A percentile compares a stretch with the other conserved stretches of the same genome.
Conservation (phyloP, 129 eudicot species). For the Pittosporum tobira region DNA sequence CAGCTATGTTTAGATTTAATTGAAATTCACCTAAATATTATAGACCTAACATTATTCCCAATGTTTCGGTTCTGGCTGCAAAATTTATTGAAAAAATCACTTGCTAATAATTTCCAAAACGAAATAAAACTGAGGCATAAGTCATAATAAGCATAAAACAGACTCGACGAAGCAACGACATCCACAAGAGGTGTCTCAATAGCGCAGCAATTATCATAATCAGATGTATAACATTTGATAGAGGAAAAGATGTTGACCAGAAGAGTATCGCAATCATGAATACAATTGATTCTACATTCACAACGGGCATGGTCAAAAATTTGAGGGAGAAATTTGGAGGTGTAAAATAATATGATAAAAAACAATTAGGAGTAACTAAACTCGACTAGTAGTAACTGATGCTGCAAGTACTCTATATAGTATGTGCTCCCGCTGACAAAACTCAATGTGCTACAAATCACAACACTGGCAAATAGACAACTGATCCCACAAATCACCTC, state of each 20-base stretch:
- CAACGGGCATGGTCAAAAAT: constrained; percentile 14
- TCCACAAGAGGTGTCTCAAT: neutral
- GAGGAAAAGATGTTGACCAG: neutral
- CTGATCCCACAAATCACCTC: constrained; percentile 24
- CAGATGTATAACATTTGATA: neutral
- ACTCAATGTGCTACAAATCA: constrained; percentile 35
- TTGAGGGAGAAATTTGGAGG: constrained; percentile 15
- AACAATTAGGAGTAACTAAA: constrained; percentile 20
- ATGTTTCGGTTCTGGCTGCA: too few species aligned
- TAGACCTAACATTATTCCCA: too few species aligned
- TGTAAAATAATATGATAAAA: constrained; percentile 18
- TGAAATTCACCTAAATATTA: too few species aligned
- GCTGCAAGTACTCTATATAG: constrained; percentile 19
- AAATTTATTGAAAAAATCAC: too few species aligned
- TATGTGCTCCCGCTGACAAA: constrained; percentile 30
- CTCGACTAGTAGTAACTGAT: constrained; percentile 16
- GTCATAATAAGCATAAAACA: too few species aligned
- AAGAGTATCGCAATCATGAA: neutral
- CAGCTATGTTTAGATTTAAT: too few species aligned
- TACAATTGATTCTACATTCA: constrained; percentile 25
- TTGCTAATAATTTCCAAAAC: too few species aligned
- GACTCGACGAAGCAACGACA: too few species aligned
- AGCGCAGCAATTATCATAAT: neutral
- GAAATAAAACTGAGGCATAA: too few species aligned
- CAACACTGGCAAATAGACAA: constrained; percentile 28